Evolutionary conservation across 108 stramenopile species (phyloP).

Genomic region (Seminavis robusta): DNA sequence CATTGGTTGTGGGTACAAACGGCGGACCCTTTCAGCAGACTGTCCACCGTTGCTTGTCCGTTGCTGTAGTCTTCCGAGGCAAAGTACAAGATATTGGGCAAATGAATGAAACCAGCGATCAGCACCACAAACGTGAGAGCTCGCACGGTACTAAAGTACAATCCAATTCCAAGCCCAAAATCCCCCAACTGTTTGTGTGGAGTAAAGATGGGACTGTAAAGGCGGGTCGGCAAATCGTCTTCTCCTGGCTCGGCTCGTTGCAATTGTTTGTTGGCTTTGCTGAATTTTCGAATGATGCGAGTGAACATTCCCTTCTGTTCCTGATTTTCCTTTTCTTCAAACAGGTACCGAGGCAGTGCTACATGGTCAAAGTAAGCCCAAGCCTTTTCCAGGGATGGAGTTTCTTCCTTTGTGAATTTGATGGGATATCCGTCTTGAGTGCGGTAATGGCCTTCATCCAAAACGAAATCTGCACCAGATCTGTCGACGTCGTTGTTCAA

Average conservation of each 20-base stretch:
- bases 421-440: slow-evolving; percentile 11
- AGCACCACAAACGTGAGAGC: slow-evolving; percentile 51
- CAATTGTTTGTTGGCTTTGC: slow-evolving; percentile 37
- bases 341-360: slow-evolving; percentile 60
- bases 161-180: slow-evolving; percentile 59
- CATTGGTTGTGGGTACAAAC: slow-evolving; percentile 55
- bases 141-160: slow-evolving; percentile 79
- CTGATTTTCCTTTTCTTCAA: slow-evolving; percentile 14
- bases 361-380: slow-evolving; percentile 91
- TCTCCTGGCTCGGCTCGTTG: slow-evolving; percentile 71
- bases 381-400: slow-evolving; percentile 51
- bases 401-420: not conserved
- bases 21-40: slow-evolving; percentile 18
- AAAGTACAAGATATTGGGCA: slow-evolving; percentile 73
- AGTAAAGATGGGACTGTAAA: slow-evolving; percentile 62
- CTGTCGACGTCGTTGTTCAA: not conserved
- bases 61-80: slow-evolving; percentile 50
- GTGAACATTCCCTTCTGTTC: slow-evolving; percentile 7
- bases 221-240: slow-evolving; percentile 40
- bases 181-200: slow-evolving; percentile 57
- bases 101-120: slow-evolving; percentile 60
- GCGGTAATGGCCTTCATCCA: not conserved
- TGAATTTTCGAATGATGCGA: slow-evolving; percentile 16
- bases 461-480: not conserved
- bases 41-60: not conserved